Percentiles rank a stretch among this genome's conserved stretches.
Conservation (phyloP, 164 flowering plant species). For the Umbellularia californica region DNA sequence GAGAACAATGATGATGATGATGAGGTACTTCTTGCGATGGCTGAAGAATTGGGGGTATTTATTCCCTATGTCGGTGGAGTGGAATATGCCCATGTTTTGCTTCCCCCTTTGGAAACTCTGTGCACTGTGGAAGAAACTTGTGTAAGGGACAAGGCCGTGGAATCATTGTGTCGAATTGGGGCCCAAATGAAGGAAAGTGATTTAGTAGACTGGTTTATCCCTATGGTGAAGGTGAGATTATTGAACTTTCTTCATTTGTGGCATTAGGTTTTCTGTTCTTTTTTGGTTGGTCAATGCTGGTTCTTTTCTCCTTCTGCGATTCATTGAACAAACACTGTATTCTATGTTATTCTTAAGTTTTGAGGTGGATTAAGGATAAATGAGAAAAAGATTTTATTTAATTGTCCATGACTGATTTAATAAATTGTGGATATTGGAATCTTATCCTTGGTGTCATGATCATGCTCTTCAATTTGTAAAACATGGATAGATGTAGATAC, state of each 20-base stretch:
- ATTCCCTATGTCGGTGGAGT: conserved; percentile 93
- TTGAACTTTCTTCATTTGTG: not conserved
- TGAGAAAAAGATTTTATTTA: too few relatives aligned
- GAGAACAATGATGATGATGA: conserved; percentile 97
- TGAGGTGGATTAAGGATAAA: too few relatives aligned
- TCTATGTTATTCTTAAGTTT: too few relatives aligned
- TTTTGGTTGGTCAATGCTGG: not conserved
- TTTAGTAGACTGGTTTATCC: conserved; percentile 75
- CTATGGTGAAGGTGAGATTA: conserved; percentile 70
- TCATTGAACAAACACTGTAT: too few relatives aligned
- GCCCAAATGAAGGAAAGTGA: conserved; percentile 84
- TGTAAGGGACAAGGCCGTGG: conserved; percentile 92
- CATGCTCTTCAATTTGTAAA: too few relatives aligned
- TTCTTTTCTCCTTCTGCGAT: not conserved
- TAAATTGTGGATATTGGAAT: too few relatives aligned
- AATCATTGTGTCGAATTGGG: conserved; percentile 85
- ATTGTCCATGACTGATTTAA: too few relatives aligned
- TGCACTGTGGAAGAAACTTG: conserved; percentile 94
- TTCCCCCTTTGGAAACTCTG: conserved; percentile 82
- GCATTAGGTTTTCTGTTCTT: not conserved
- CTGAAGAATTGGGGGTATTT: conserved; percentile 88
- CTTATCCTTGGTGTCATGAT: too few relatives aligned
- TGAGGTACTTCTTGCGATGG: conserved; percentile 94
- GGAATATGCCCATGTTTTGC: conserved; percentile 76
- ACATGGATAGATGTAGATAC: too few relatives aligned